A percentile compares a stretch with the other conserved stretches of the same genome.
These are phyloP conservation scores for Nitzschia sp. DNA, from an alignment of 108 stramenopile genomes.

Conservation along the genomic window DNA sequence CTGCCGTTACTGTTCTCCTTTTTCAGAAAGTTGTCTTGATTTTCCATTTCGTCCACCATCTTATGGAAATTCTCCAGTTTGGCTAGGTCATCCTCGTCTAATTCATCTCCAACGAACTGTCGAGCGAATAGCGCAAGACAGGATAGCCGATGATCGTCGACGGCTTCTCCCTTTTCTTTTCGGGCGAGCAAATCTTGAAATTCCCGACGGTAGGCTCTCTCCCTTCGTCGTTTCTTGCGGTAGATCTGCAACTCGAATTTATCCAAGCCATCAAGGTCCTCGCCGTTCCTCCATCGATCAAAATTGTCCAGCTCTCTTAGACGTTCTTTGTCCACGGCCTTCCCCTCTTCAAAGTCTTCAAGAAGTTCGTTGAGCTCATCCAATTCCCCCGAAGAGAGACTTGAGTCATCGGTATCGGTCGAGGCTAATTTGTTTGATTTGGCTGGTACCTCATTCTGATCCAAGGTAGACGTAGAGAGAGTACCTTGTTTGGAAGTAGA, in stretches of 20 bases:
- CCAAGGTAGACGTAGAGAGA: neutral
- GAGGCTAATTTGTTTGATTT: neutral
- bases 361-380: constrained; percentile 25
- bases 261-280: constrained; percentile 8
- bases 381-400: constrained; percentile 17
- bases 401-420: constrained; percentile 5
- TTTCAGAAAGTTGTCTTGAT: no score
- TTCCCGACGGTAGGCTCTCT: constrained; percentile 17
- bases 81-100: neutral
- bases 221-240: constrained; percentile 7
- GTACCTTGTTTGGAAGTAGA: neutral
- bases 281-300: constrained; percentile 27
- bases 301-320: constrained; percentile 25
- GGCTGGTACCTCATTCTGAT: neutral
- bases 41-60: no score
- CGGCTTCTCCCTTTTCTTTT: constrained; percentile 17
- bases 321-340: constrained; percentile 12
- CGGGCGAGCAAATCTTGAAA: constrained; percentile 11
- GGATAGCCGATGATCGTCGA: constrained; percentile 17
- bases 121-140: constrained; percentile 22
- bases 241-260: constrained; percentile 12
- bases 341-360: constrained; percentile 4
- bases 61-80: constrained; percentile 1
- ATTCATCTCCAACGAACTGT: constrained; percentile 14
- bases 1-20: no score